A percentile compares a stretch with the other conserved stretches of the same genome.
Evolutionary conservation across 768 basidiomycete genomes (phyloP).

Genomic region (Trametes elegans): DNA sequence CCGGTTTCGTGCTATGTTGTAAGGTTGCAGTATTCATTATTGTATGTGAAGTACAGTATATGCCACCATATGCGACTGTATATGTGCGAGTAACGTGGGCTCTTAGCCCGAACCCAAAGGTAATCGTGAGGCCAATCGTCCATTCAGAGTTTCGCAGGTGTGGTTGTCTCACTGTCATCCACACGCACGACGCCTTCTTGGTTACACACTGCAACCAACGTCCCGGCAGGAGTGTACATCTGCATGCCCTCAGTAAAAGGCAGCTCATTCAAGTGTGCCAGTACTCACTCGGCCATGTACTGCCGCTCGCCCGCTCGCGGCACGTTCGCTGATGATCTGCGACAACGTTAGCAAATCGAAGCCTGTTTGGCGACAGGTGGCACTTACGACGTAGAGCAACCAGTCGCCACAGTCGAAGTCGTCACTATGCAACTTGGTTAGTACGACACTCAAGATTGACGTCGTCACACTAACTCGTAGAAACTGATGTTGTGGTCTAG

Average conservation of each 20-base stretch:
- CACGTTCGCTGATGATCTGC: conserved; percentile 63
- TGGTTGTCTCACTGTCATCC: conserved; percentile 19
- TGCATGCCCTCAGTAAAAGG: conserved; percentile 26
- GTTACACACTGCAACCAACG: conserved; percentile 68
- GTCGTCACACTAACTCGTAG: conserved; percentile 56
- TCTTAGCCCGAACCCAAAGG: too few species aligned
- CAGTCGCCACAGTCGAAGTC: conserved; percentile 78
- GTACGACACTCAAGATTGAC: background rate
- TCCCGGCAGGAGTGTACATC: conserved; percentile 69
- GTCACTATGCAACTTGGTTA: conserved; percentile 43
- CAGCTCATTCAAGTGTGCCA: too few species aligned
- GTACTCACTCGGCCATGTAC: conserved; percentile 70
- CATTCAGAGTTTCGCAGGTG: conserved; percentile 39
- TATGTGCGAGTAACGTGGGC: too few species aligned
- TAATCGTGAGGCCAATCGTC: background rate
- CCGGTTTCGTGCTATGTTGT: background rate
- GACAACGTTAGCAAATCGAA: background rate
- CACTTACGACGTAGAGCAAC: conserved; percentile 70
- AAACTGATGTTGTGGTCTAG: conserved; percentile 81
- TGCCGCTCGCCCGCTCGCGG: conserved; percentile 64
- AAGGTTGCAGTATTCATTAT: background rate
- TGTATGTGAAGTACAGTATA: conserved; percentile 6
- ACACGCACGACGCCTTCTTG: conserved; percentile 79
- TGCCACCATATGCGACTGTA: background rate
- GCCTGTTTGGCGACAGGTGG: background rate